Evolutionary conservation across 2,329 filamentous ascomycete genomes (phyloP), one percentile per base, ranked within the genome.

Genomic region (Cytospora piceicola): DNA sequence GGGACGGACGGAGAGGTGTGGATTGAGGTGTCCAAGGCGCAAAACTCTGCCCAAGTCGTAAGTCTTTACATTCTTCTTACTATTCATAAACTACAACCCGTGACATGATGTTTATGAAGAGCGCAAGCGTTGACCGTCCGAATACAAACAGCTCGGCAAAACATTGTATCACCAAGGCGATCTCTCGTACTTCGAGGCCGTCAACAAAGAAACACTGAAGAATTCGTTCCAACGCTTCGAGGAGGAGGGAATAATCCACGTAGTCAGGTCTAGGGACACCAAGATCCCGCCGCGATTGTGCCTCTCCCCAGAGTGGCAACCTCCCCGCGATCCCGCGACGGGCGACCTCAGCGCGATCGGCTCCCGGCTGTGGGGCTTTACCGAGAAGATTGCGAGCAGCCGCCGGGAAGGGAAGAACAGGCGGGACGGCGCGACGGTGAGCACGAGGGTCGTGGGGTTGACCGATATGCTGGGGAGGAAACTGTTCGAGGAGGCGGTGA

Each of bases 91-190:
- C 5, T 34, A 24, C 62, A n/a, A 52, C 51, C 15, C 9, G 42
- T 17, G 22, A 15, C 27, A 14, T 58, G 68, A 52, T 68, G 52
- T 67, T 3, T 14, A 24, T 4, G 8, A 49, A 9, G n/a, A 24
- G 22, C n/a, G n/a, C 9, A 11, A 49, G n/a, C n/a, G n/a, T n/a
- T n/a, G n/a, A n/a, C n/a, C n/a, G n/a, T n/a, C n/a, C n/a, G n/a
- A n/a, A n/a, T n/a, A n/a, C n/a, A n/a, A n/a, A 32, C 71, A 94
- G 86, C 87, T 97, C 34, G 95, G 95, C 63, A 98, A 99, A 79
- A 98, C 95, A 0, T 84, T 99, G 1, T 99, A 97, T 74, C 94
- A 99, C 75, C 94, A 99, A 80, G 95, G 95, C 64, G 95, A 99
- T 73, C 86, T 99, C 12, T 94, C 90, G 34, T 99, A 99, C 79